phyloP scores from a whole-genome alignment of 768 basidiomycete genomes.

The Trametes coccinea region DNA sequence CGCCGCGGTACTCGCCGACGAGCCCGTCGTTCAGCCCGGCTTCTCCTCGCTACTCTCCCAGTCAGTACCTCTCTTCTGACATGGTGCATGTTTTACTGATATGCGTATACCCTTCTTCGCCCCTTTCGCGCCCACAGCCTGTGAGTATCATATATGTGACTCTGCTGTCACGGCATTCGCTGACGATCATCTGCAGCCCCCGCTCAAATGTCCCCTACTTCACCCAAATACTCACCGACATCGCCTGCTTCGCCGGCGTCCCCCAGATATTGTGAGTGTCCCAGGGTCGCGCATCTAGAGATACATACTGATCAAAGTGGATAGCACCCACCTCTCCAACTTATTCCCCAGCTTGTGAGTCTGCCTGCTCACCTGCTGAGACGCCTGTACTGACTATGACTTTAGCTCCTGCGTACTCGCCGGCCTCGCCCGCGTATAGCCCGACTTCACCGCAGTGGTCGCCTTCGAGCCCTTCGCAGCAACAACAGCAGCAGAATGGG shows the following conservation, averaged over 20 bases:
- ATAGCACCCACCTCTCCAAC: conserved; percentile 84
- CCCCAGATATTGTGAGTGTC: conserved; percentile 82
- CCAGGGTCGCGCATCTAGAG: background rate
- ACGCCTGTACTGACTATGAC: conserved; percentile 4
- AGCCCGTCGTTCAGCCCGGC: conserved; percentile 91
- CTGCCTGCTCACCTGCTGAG: background rate
- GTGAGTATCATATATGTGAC: conserved; percentile 43
- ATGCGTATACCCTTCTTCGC: background rate
- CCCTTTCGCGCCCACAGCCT: conserved; percentile 45
- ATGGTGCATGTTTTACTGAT: conserved; percentile 27
- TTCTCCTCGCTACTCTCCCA: conserved; percentile 90
- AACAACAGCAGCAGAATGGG: conserved; percentile 38
- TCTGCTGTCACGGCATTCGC: conserved; percentile 6
- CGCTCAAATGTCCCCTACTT: conserved; percentile 82
- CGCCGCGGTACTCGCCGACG: conserved; percentile 86
- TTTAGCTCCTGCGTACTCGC: conserved; percentile 80
- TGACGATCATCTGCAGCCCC: conserved; percentile 50
- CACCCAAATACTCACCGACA: conserved; percentile 91
- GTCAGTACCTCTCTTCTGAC: conserved; percentile 46
- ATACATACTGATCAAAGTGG: background rate
- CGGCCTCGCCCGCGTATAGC: conserved; percentile 84
- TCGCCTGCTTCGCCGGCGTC: conserved; percentile 93
- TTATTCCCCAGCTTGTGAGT: conserved; percentile 86
- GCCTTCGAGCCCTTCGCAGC: conserved; percentile 74
- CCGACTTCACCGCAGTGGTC: conserved; percentile 86